phyloP scores from a whole-genome alignment of 306 rosid genomes.

The Betula pendula region DNA sequence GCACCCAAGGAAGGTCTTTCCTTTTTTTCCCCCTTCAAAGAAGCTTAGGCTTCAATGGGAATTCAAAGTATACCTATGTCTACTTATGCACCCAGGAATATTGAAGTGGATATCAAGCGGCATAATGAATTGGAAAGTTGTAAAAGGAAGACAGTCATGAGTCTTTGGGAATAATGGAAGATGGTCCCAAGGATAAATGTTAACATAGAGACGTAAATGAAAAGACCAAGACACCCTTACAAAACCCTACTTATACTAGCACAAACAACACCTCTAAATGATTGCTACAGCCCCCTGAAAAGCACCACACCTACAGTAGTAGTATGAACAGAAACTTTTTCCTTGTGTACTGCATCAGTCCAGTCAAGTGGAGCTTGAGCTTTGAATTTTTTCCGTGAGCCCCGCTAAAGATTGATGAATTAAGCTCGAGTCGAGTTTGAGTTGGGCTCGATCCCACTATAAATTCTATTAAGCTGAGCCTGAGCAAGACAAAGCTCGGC shows the following conservation, averaged over 20 bases:
- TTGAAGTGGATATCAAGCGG: not conserved
- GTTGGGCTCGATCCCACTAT: not conserved
- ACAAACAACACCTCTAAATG: not conserved
- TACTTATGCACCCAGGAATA: not conserved
- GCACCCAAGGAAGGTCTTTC: too few relatives aligned
- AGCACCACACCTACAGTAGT: not conserved
- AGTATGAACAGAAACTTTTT: not conserved
- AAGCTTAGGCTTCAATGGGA: not conserved
- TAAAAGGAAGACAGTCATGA: too few relatives aligned
- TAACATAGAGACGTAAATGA: not conserved
- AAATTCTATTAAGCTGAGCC: not conserved
- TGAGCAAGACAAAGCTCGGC: not conserved
- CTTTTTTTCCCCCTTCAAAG: too few relatives aligned
- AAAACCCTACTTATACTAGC: not conserved
- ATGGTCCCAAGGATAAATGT: not conserved
- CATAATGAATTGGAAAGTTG: not conserved
- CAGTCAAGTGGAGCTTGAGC: not conserved
- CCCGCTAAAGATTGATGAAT: not conserved
- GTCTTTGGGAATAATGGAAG: too few relatives aligned
- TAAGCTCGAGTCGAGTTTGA: not conserved
- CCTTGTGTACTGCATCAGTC: not conserved
- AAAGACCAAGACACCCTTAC: not conserved
- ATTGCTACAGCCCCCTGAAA: too few relatives aligned
- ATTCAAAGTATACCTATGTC: not conserved
- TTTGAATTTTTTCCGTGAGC: not conserved